Evolutionary conservation across 2,329 filamentous ascomycete species (phyloP).

Genomic region (Alternaria viburni): DNA sequence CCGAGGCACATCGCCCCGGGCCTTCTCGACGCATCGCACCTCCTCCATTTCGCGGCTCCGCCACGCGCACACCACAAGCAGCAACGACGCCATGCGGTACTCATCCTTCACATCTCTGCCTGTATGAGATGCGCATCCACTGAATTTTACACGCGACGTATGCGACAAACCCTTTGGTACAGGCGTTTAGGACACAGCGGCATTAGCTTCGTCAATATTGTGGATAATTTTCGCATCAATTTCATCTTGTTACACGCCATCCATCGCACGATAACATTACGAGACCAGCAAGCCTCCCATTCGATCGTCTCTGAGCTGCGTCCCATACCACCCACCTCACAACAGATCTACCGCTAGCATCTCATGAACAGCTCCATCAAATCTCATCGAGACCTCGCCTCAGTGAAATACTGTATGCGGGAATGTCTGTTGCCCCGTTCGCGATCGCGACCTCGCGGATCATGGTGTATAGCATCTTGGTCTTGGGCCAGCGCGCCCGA

Average conservation of each 20-base stretch:
- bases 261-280: not conserved
- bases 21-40: not conserved
- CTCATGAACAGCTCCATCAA: not conserved
- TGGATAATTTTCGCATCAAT: not conserved
- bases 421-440: not conserved
- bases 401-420: not conserved
- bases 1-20: not conserved
- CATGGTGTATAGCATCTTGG: not conserved
- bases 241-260: not conserved
- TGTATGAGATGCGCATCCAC: not conserved
- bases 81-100: not conserved
- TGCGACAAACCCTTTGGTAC: not conserved
- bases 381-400: not conserved
- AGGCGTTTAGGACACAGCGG: not conserved
- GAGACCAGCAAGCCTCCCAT: not conserved
- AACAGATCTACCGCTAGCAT: not conserved
- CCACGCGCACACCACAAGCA: not conserved
- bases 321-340: not conserved
- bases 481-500: not conserved
- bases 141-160: not conserved
- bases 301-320: not conserved
- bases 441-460: not conserved
- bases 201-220: not conserved
- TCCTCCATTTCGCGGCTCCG: not conserved
- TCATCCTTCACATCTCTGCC: not conserved